Base-by-base conservation (phyloP, 371 early-diverging fungal genomes). In the Basidiobolus heterosporus region DNA sequence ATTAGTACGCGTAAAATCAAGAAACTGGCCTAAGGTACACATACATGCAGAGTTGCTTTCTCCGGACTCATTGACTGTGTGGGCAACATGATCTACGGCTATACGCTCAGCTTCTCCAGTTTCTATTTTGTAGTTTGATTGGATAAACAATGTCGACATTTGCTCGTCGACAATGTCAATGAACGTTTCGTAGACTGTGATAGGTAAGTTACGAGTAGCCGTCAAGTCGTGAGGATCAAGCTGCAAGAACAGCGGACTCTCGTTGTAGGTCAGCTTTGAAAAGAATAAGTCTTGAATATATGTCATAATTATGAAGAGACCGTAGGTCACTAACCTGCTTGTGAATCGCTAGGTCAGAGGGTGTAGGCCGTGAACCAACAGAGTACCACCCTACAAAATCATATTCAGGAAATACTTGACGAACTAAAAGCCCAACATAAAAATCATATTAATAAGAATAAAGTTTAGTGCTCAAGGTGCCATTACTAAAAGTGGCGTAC, bases 341-440 rank as follows among this genome's bases (percentile, higher is more conserved):
- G 57, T 86, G 85, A 14, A 85, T 60, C 38, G 72, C 65, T 21
- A 85, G 57, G 38, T 86, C 85, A 5, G 60, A 24, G 41, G 64
- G 61, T 2, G 78, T 66, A 13, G 22, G 13, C 15, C 82, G 84
- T 6, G 62, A 40, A 9, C 85, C 86, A 16, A 80, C 60, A 2
- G 80, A 61, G 47, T 89, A 89, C 90, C 90, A 89, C 1, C 90
- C 90, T 52, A 89, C 67, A 45, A 87, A 72, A 45, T 89, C 90
- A 38, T 78, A 74, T 14, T 70, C 64, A 1, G 86, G 85, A 57
- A 85, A 89, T 20, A 89, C 90, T 58, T 84, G 85, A 37, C 74
- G 73, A 55, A 80, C 88, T 88, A 52, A 23, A 15, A 21, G 38
- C 3, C 9, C 19, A 39, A 14, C 2, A 16, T 17, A 30, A 24